Evolutionary conservation across 2,329 filamentous ascomycete species (phyloP).

Genomic region (Diatrype stigma): DNA sequence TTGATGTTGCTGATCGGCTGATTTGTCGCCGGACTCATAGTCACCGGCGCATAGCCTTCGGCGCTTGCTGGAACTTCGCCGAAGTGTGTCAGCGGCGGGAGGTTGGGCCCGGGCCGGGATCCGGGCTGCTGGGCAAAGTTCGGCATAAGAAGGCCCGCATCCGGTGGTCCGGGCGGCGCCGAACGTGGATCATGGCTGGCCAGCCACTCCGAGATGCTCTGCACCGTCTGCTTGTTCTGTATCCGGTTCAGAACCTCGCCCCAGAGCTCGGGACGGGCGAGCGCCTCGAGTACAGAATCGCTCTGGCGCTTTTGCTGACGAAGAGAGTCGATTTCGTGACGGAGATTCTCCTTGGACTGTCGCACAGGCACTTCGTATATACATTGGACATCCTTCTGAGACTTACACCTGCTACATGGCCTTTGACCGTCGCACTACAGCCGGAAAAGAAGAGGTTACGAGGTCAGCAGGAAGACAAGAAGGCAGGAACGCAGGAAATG

Average conservation of each 20-base stretch:
- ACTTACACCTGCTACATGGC: slow-evolving; percentile 52
- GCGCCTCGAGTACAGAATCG: slow-evolving; percentile 52
- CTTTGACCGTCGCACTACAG: slow-evolving; percentile 54
- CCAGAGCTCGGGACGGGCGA: slow-evolving; percentile 46
- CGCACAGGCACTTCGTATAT: slow-evolving; percentile 60
- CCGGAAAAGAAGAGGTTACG: slow-evolving; percentile 2
- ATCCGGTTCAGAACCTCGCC: slow-evolving; percentile 52
- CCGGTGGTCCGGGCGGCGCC: slow-evolving; percentile 13
- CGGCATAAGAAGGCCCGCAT: slow-evolving; percentile 14
- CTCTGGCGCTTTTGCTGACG: slow-evolving; percentile 50
- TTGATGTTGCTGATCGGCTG: slow-evolving; percentile 28
- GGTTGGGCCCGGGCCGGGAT: slow-evolving; percentile 19
- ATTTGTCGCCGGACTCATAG: slow-evolving; percentile 27
- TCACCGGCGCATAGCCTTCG: slow-evolving; percentile 24
- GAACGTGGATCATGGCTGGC: slow-evolving; percentile 27
- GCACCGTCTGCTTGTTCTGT: slow-evolving; percentile 49
- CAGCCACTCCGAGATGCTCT: slow-evolving; percentile 54
- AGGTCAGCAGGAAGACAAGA: not conserved
- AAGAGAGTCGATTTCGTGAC: slow-evolving; percentile 55
- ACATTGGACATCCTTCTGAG: slow-evolving; percentile 52
- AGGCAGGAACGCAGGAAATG: not conserved
- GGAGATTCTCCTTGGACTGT: slow-evolving; percentile 59
- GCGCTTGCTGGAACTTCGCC: slow-evolving; percentile 11
- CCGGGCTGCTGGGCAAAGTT: slow-evolving; percentile 24
- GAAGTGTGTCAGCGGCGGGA: slow-evolving; percentile 24